Conservation (phyloP, 1,284 basidiomycete species). For the Cutaneotrichosporon sp. region DNA sequence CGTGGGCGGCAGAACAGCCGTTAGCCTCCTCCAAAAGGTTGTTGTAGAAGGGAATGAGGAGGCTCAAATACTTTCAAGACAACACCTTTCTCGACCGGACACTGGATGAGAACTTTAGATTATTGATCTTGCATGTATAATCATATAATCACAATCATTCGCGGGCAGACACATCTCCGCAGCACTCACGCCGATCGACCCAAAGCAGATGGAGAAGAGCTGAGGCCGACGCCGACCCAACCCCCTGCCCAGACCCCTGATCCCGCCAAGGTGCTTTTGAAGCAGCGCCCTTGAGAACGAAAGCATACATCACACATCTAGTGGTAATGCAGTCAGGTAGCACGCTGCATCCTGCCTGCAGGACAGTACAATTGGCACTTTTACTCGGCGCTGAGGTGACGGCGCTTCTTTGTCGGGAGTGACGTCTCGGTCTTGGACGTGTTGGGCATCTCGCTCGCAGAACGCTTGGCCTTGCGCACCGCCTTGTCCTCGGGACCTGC, state of each 20-base stretch:
- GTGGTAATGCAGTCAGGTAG: not conserved
- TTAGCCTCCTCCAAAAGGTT: not conserved
- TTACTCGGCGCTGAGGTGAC: not conserved
- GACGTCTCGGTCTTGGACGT: not conserved
- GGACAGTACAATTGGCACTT: not conserved
- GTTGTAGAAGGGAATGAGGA: too few relatives aligned
- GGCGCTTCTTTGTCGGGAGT: not conserved
- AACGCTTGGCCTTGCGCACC: not conserved
- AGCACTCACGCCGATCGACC: too few relatives aligned
- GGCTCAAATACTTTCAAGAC: not conserved
- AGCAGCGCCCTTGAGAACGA: not conserved
- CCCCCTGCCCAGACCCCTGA: too few relatives aligned
- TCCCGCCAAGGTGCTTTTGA: too few relatives aligned
- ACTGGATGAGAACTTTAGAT: too few relatives aligned
- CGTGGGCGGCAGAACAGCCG: constrained; percentile 5
- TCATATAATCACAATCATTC: too few relatives aligned
- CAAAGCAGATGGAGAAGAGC: too few relatives aligned
- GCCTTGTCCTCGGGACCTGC: not conserved
- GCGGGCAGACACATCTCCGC: too few relatives aligned
- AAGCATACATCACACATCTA: not conserved
- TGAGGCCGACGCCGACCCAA: too few relatives aligned
- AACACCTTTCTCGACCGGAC: too few relatives aligned
- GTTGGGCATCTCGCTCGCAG: constrained; percentile 1
- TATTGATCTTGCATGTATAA: too few relatives aligned
- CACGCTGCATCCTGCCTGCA: not conserved